A percentile compares a stretch with the other conserved stretches of the same genome.
Conservation (phyloP, 2,329 filamentous ascomycete genomes). For the Epichloe aotearoae region DNA sequence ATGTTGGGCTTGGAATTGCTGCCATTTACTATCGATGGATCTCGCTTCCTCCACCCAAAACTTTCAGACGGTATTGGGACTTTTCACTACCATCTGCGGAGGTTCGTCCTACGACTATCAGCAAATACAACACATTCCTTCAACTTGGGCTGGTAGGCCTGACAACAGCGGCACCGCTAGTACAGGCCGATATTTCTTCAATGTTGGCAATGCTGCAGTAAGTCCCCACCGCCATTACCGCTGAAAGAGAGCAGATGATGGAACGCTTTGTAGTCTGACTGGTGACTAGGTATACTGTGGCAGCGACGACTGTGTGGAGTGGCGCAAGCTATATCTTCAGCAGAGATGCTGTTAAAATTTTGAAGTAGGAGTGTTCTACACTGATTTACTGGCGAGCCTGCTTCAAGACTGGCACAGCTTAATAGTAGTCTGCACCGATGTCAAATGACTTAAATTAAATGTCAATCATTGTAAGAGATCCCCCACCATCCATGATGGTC, state of each 20-base stretch:
- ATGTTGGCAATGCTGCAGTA: slow-evolving; percentile 51
- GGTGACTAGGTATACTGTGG: slow-evolving; percentile 59
- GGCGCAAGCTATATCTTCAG: slow-evolving; percentile 80
- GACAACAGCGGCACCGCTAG: slow-evolving; percentile 66
- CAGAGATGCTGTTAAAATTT: slow-evolving; percentile 83
- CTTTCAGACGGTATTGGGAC: slow-evolving; percentile 88
- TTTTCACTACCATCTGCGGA: slow-evolving; percentile 83
- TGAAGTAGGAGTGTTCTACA: slow-evolving; percentile 25
- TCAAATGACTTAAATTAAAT: too few relatives aligned
- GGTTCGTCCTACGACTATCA: slow-evolving; percentile 70
- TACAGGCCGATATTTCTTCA: slow-evolving; percentile 43
- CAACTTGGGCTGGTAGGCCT: slow-evolving; percentile 78
- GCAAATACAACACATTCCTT: slow-evolving; percentile 87
- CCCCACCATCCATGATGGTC: too few relatives aligned
- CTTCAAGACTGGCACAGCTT: neutral
- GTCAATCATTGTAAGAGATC: too few relatives aligned
- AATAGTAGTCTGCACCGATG: neutral
- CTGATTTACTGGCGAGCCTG: neutral
- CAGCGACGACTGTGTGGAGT: slow-evolving; percentile 83
- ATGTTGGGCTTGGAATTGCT: slow-evolving; percentile 67
- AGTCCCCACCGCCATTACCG: slow-evolving; percentile 19
- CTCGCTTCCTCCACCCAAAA: slow-evolving; percentile 84
- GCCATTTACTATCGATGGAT: slow-evolving; percentile 96
- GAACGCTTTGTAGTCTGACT: neutral
- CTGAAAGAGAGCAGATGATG: neutral